Evolutionary conservation across 345 rosid genomes (phyloP), one percentile per base, ranked within the genome.

Genomic region (Lumnitzera littorea): DNA sequence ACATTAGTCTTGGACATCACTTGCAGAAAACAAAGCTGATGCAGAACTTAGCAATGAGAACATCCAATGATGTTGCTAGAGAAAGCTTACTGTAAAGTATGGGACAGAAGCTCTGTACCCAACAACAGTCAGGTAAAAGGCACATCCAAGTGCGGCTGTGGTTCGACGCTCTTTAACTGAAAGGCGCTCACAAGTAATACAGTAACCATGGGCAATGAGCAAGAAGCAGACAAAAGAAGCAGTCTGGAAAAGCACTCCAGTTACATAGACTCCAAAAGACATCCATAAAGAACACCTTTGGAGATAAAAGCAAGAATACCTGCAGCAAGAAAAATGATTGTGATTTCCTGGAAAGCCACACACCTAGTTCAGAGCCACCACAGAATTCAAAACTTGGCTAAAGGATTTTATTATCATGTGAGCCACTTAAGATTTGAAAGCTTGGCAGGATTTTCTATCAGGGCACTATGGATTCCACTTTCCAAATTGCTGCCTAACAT

Each of bases 61-160:
- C 43, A 36, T 7, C 11, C 15, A 9, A 60, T 20, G 10, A 24
- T 25, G 15, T 29, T 10, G 63, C 23, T 48, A 48, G 12, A 48
- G 14, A 31, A 31, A 16, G 16, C 89, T 74, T 72, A 91, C 96
- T 4, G 98, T 75, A 60, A 92, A 92, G 63, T 83, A 89, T 50
- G 96, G 98, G 53, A 92, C 82, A 48, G 92, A 87, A 78, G 98
- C 95, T 78, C 91, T 60, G 75, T 87, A 92, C n/a, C 96, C 96
- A 56, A 92, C 84, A 36, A 92, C 96, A 56, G 89, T 92, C 68
- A 92, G 68, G 72, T 89, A 92, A 74, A 85, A 89, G 60, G 84
- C 78, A 70, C 94, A 83, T 55, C 86, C 94, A 61, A 89, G 84
- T 36, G 89, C 87, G 67, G 89, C 98, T 15, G 91, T 89, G 4